Evolutionary conservation across 768 basidiomycete species (phyloP).

Genomic region (Phanerodontia chrysosporium): DNA sequence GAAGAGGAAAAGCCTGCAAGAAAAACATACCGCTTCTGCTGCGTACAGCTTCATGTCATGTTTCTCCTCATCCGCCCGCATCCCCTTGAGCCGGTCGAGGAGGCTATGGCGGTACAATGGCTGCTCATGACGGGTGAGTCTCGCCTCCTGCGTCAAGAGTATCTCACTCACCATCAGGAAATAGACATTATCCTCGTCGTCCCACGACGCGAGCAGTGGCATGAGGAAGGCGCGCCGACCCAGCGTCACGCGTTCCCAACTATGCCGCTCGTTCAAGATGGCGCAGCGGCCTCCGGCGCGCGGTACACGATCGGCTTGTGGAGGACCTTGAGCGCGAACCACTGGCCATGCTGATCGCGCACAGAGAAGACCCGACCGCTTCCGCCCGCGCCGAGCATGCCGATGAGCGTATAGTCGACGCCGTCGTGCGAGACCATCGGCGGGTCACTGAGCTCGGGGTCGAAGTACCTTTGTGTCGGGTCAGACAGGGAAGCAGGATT

Average conservation of each 20-base stretch:
- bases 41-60: background rate
- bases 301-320: constrained; percentile 3
- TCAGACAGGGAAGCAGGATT: too few species aligned
- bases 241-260: background rate
- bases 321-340: constrained; percentile 4
- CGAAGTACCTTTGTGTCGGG: background rate
- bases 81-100: background rate
- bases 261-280: background rate
- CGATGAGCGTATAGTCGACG: background rate
- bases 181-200: background rate
- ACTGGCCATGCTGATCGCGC: background rate
- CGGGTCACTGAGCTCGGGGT: background rate
- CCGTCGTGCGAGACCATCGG: background rate
- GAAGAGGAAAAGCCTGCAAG: background rate
- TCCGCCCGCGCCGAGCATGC: background rate
- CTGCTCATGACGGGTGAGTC: background rate
- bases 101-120: background rate
- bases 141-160: background rate
- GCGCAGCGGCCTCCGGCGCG: background rate
- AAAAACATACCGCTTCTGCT: constrained; percentile 4
- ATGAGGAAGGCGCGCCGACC: background rate
- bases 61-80: background rate
- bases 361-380: background rate
- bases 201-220: background rate
- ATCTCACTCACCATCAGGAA: background rate